Evolutionary conservation across 2,329 filamentous ascomycete genomes (phyloP), one percentile per base, ranked within the genome.

Genomic region (Neofusicoccum sp.): DNA sequence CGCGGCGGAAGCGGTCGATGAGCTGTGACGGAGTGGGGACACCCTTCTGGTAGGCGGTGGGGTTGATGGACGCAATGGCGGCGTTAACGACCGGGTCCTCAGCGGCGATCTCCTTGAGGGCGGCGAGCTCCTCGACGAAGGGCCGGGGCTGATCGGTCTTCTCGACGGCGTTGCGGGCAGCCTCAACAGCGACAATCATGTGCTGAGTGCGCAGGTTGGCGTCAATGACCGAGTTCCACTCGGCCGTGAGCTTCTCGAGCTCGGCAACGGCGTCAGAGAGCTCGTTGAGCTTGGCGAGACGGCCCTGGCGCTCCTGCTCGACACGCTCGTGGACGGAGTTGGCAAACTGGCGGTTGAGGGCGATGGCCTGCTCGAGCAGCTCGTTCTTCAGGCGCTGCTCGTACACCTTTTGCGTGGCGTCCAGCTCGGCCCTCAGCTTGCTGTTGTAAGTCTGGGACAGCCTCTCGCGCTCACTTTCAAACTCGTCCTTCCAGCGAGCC

Each of bases 41-140:
- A 62, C 95, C 95, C 60, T 89, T 89, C 78, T 98, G 95, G 80
- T 99, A 99, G 20, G 95, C 91, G 9, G 85, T 81, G 3, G 95
- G 95, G 80, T 96, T 96, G 76, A 99, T 96, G 31, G 92, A 96
- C n/a, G 90, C 89, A 69, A 99, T 96, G 62, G 95, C 95, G 3
- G 93, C 93, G 68, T 91, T 88, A 63, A 99, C 91, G 5, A 98
- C 89, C 1, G 90, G 80, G 73, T 96, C 90, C 56, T 91, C 89
- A 31, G 84, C 83, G 3, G 91, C 91, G 67, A 96, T 90, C 76
- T 97, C 92, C 79, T 96, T 96, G 60, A 99, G 85, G 3, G 95
- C 95, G 20, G 96, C 91, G 12, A 99, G 86, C 79, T 99, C 95
- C 64, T 88, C 87, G 70, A 96, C 85, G 74, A 99, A 99, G 3